Evolutionary conservation across 768 basidiomycete species (phyloP).

Genomic region (Boletales sp.): DNA sequence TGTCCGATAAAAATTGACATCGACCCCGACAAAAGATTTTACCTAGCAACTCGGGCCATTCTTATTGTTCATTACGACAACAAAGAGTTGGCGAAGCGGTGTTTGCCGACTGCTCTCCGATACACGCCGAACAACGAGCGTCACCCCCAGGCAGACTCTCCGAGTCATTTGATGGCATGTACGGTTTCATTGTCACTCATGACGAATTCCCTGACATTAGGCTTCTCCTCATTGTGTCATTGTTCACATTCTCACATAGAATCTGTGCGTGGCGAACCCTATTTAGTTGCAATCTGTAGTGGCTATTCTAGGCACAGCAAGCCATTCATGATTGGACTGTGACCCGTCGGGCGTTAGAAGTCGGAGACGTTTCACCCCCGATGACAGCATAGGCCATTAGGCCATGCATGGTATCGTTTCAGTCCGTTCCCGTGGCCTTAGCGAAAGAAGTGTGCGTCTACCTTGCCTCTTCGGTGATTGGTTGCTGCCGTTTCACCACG

Average conservation of each 20-base stretch:
- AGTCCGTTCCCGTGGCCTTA: conserved; percentile 1
- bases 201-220: too few relatives aligned
- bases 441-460: conserved; percentile 4
- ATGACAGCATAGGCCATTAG: conserved; percentile 4
- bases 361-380: conserved; percentile 25
- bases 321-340: background rate
- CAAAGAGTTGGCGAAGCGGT: background rate
- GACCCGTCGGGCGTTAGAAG: conserved; percentile 15
- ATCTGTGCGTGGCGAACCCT: background rate
- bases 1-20: too few relatives aligned
- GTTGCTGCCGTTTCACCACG: conserved; percentile 17
- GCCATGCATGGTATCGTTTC: background rate
- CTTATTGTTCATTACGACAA: background rate
- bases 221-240: too few relatives aligned
- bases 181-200: background rate
- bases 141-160: too few relatives aligned
- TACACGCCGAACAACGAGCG: too few relatives aligned
- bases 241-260: background rate
- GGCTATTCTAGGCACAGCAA: conserved; percentile 4
- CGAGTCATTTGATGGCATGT: background rate
- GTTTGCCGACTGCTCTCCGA: too few relatives aligned
- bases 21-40: too few relatives aligned
- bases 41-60: too few relatives aligned
- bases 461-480: conserved; percentile 18
- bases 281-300: background rate